A percentile compares a stretch with the other conserved stretches of the same genome.
Conservation (phyloP, 2,329 filamentous ascomycete genomes). For the Myriosclerotinia duriaeana region DNA sequence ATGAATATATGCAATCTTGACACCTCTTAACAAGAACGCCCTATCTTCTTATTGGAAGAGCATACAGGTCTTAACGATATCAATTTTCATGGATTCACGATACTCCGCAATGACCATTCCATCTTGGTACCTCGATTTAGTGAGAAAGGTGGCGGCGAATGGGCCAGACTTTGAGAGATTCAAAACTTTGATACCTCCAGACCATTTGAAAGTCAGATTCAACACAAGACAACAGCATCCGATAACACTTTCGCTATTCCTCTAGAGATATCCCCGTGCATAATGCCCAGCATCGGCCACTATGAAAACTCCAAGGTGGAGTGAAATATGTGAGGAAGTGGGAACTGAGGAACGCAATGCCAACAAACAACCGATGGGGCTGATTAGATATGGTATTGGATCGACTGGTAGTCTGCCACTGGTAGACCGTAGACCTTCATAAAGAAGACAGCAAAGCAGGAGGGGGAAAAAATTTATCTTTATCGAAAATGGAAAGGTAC, state of each 20-base stretch:
- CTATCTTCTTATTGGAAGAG: too few relatives aligned
- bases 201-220: background rate
- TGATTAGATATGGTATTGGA: slow-evolving; percentile 18
- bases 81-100: too few relatives aligned
- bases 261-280: background rate
- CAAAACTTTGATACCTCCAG: background rate
- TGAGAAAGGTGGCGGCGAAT: background rate
- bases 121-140: background rate
- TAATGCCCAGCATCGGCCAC: background rate
- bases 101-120: too few relatives aligned
- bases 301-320: background rate
- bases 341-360: slow-evolving; percentile 17
- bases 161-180: background rate
- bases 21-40: background rate
- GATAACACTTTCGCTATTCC: background rate
- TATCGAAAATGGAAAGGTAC: slow-evolving; percentile 5
- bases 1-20: slow-evolving; percentile 16
- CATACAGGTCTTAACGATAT: too few relatives aligned
- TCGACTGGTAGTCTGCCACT: background rate
- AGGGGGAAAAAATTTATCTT: background rate
- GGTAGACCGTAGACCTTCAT: slow-evolving; percentile 8
- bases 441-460: slow-evolving; percentile 22
- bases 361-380: slow-evolving; percentile 22
- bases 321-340: slow-evolving; percentile 19
- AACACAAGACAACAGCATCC: background rate